These are phyloP conservation scores for Syzygium syzygioides DNA, from an alignment of 441 rosid species.

Conservation along the genomic window DNA sequence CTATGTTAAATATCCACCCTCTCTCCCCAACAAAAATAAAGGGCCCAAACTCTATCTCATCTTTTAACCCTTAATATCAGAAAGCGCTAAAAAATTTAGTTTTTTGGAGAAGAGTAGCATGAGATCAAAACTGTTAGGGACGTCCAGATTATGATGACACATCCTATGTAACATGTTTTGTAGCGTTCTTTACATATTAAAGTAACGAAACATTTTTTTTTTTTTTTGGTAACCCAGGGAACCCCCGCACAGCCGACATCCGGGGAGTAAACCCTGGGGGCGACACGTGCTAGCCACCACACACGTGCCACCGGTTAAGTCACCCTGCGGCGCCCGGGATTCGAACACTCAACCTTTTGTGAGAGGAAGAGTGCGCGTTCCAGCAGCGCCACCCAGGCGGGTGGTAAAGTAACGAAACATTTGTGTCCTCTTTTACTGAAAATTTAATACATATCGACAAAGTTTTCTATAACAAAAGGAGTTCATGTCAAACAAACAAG, in stretches of 20 bases:
- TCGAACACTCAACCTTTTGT: no score
- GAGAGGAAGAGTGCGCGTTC: no score
- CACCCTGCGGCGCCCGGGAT: no score
- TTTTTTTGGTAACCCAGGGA: no score
- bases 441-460: not conserved
- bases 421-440: not conserved
- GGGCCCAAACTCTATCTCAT: not conserved
- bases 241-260: no score
- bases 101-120: not conserved
- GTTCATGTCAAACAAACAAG: not conserved
- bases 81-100: not conserved
- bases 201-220: not conserved
- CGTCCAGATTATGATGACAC: not conserved
- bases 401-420: not conserved
- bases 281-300: no score
- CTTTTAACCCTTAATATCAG: not conserved
- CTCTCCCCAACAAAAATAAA: no score
- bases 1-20: not conserved
- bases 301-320: no score
- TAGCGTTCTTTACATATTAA: not conserved
- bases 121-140: not conserved
- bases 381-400: no score
- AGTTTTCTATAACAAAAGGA: not conserved
- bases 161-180: not conserved
- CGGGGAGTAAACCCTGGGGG: no score